Percentiles rank a stretch among this genome's conserved stretches.
Conservation (phyloP, 495 filamentous ascomycete species). For the Xanthoparmelia taractica region DNA sequence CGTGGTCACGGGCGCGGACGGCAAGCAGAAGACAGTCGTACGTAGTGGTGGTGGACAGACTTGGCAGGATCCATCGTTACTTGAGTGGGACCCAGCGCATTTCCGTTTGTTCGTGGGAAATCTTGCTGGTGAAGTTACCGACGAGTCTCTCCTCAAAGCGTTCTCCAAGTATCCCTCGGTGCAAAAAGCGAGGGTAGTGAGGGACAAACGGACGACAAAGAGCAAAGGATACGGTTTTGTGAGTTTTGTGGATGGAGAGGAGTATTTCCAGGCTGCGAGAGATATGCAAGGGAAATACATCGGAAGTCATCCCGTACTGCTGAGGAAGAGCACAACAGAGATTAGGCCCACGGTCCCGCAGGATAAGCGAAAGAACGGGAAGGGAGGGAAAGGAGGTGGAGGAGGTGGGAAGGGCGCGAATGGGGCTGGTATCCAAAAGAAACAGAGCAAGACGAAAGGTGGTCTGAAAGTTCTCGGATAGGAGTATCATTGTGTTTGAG, state of each 20-base stretch:
- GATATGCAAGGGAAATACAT: slow-evolving; percentile 99
- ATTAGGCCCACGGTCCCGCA: slow-evolving; percentile 58
- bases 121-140: slow-evolving; percentile 95
- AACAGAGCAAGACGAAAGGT: slow-evolving; percentile 69
- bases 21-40: slow-evolving; percentile 64
- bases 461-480: slow-evolving; percentile 71
- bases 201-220: slow-evolving; percentile 93
- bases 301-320: slow-evolving; percentile 82
- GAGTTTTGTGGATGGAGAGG: slow-evolving; percentile 88
- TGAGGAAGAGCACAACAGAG: slow-evolving; percentile 84
- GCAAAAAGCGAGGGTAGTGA: slow-evolving; percentile 86
- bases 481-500: slow-evolving; percentile 20
- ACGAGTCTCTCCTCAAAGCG: slow-evolving; percentile 89
- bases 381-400: slow-evolving; percentile 32
- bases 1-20: slow-evolving; percentile 38
- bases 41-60: slow-evolving; percentile 81
- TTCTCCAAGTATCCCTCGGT: slow-evolving; percentile 83
- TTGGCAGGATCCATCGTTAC: slow-evolving; percentile 76
- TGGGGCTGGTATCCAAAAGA: slow-evolving; percentile 67
- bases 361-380: slow-evolving; percentile 40
- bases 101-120: slow-evolving; percentile 95
- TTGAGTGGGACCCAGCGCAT: slow-evolving; percentile 95
- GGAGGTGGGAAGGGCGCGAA: slow-evolving; percentile 30
- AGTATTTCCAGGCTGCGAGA: slow-evolving; percentile 88
- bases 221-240: slow-evolving; percentile 95